Percentiles rank a stretch among this genome's conserved stretches.
Evolutionary conservation across 1,284 basidiomycete genomes (phyloP).

Genomic region (Tremellales sp.): DNA sequence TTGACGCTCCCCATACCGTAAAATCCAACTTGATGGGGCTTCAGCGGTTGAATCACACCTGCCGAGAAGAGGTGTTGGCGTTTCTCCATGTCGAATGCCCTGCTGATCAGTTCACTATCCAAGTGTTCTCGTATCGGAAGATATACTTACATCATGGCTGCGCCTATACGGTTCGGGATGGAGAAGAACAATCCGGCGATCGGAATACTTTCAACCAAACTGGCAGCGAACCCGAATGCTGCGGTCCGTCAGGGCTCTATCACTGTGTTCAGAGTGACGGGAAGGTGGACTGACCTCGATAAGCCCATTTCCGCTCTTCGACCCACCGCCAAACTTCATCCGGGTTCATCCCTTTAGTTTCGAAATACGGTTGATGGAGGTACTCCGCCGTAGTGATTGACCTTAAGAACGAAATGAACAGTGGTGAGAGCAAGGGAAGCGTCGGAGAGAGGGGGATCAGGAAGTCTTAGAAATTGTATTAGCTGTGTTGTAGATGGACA

Average conservation of each 20-base stretch:
- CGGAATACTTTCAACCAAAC: slow-evolving; percentile 70
- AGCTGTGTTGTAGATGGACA: background rate
- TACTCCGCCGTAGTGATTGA: slow-evolving; percentile 64
- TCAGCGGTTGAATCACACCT: slow-evolving; percentile 41
- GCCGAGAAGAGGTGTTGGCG: slow-evolving; percentile 62
- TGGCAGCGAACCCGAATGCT: slow-evolving; percentile 78
- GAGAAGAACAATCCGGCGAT: slow-evolving; percentile 73
- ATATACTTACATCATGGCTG: slow-evolving; percentile 71
- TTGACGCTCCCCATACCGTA: slow-evolving; percentile 36
- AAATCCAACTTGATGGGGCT: slow-evolving; percentile 34
- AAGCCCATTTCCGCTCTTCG: slow-evolving; percentile 82
- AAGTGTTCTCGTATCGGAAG: background rate
- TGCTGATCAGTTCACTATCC: slow-evolving; percentile 13
- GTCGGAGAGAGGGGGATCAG: slow-evolving; percentile 62
- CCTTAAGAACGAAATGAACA: slow-evolving; percentile 63
- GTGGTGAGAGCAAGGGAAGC: slow-evolving; percentile 65
- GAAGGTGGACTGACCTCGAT: slow-evolving; percentile 56
- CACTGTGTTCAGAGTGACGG: background rate
- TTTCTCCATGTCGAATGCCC: slow-evolving; percentile 63
- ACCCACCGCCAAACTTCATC: slow-evolving; percentile 67
- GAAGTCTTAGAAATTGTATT: slow-evolving; percentile 53
- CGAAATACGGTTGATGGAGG: slow-evolving; percentile 73
- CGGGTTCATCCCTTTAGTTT: slow-evolving; percentile 70
- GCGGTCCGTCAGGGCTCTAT: background rate
- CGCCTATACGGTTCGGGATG: slow-evolving; percentile 77